phyloP scores from a whole-genome alignment of 1,139 yeast species.

The Nakaseomyces kungkrabaensis region DNA sequence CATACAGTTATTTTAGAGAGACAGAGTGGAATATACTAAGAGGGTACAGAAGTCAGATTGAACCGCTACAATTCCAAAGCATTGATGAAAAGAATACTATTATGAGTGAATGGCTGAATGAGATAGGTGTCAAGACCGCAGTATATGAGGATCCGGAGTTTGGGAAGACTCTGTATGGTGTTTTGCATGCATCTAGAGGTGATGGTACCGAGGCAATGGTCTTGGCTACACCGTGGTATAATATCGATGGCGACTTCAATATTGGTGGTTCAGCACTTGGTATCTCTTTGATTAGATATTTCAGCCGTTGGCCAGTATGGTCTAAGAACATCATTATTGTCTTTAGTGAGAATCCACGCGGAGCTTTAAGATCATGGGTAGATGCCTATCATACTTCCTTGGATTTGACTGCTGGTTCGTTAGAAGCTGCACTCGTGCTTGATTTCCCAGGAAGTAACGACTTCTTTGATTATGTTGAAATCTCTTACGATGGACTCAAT shows the following conservation, averaged over 20 bases:
- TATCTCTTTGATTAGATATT: slow-evolving; percentile 66
- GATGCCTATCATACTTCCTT: slow-evolving; percentile 83
- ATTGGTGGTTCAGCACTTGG: slow-evolving; percentile 74
- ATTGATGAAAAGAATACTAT: slow-evolving; percentile 36
- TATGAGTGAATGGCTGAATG: slow-evolving; percentile 53
- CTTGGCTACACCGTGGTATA: slow-evolving; percentile 78
- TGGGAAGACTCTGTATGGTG: slow-evolving; percentile 62
- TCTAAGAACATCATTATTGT: slow-evolving; percentile 87
- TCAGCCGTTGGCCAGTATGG: slow-evolving; percentile 85
- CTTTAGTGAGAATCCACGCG: slow-evolving; percentile 62
- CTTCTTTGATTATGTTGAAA: slow-evolving; percentile 62
- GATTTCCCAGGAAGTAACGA: slow-evolving; percentile 67
- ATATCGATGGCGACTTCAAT: slow-evolving; percentile 48
- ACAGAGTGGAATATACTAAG: slow-evolving; percentile 89
- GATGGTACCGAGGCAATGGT: slow-evolving; percentile 96
- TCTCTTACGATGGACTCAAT: slow-evolving; percentile 78
- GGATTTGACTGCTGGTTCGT: slow-evolving; percentile 88
- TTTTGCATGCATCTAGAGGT: slow-evolving; percentile 87
- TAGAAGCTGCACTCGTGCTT: slow-evolving; percentile 81
- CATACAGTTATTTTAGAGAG: slow-evolving; percentile 82
- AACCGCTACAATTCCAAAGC: slow-evolving; percentile 26
- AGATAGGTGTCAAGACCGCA: slow-evolving; percentile 65
- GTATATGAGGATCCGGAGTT: slow-evolving; percentile 34
- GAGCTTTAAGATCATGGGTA: slow-evolving; percentile 78
- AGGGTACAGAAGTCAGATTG: slow-evolving; percentile 54